Evolutionary conservation across 1,284 basidiomycete genomes (phyloP).

Genomic region (Pterula multifida): DNA sequence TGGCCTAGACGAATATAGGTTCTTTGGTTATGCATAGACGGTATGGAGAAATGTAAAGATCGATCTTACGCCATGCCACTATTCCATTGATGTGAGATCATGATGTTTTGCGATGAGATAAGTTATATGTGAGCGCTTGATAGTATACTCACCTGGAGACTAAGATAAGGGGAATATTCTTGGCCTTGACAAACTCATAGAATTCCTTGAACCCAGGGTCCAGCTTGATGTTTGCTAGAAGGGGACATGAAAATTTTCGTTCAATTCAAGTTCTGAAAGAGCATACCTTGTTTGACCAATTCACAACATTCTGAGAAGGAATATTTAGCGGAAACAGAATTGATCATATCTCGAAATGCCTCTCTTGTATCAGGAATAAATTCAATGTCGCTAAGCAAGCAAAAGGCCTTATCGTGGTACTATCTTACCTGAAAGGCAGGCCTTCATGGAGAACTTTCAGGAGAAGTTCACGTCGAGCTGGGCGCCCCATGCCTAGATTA

Average conservation of each 20-base stretch:
- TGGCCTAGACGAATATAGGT: too few relatives aligned
- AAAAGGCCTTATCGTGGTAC: not conserved
- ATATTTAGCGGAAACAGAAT: not conserved
- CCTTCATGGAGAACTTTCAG: not conserved
- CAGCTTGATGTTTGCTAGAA: constrained; percentile 58
- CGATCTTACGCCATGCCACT: constrained; percentile 65
- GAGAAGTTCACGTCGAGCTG: not conserved
- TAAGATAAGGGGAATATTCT: constrained; percentile 79
- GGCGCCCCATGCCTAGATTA: not conserved
- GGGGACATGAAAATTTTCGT: too few relatives aligned
- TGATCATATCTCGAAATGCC: not conserved
- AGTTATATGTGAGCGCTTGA: not conserved
- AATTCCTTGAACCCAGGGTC: constrained; percentile 85
- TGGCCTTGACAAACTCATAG: constrained; percentile 66
- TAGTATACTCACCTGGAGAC: constrained; percentile 62
- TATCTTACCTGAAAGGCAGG: not conserved
- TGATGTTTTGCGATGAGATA: not conserved
- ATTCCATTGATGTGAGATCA: constrained; percentile 3
- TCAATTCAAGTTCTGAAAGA: not conserved
- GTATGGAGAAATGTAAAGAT: too few relatives aligned
- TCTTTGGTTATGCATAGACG: too few relatives aligned
- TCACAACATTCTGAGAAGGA: not conserved
- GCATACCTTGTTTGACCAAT: not conserved
- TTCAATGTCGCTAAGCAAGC: too few relatives aligned
- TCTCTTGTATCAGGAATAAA: not conserved